phyloP scores from a whole-genome alignment of 305 asterid genomes.

The Ilex paraguariensis region DNA sequence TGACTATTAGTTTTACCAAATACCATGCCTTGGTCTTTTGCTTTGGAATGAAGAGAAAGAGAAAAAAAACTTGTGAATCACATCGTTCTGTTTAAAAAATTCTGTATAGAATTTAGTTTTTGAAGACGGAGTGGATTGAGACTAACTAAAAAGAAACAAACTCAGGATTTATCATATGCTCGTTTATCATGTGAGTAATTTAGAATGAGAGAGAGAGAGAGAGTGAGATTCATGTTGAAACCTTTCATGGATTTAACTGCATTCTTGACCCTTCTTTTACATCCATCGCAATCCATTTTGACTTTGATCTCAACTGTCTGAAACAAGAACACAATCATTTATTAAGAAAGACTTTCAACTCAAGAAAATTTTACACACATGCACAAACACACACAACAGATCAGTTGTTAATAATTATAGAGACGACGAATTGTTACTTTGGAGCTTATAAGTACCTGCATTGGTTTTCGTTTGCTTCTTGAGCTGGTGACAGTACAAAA shows the following conservation, averaged over 20 bases:
- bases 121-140: too few species aligned
- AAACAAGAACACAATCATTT: neutral
- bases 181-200: too few species aligned
- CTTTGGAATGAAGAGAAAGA: too few species aligned
- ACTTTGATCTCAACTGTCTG: conserved; percentile 91
- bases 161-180: too few species aligned
- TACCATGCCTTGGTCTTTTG: too few species aligned
- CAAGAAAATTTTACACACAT: neutral
- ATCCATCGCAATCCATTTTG: conserved; percentile 88
- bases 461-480: conserved; percentile 59
- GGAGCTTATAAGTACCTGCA: conserved; percentile 48
- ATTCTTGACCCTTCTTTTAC: conserved; percentile 77
- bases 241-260: conserved; percentile 74
- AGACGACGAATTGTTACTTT: neutral
- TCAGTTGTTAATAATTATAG: neutral
- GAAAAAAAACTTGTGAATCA: too few species aligned
- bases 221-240: conserved; percentile 4
- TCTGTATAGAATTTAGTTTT: too few species aligned
- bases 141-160: too few species aligned
- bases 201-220: too few species aligned
- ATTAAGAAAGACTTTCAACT: neutral
- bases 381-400: too few species aligned
- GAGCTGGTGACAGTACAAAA: conserved; percentile 69
- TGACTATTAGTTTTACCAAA: too few species aligned
- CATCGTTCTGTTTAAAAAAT: too few species aligned